phyloP scores from a whole-genome alignment of 371 early-diverging fungal species.

The Coemansia sp. region DNA sequence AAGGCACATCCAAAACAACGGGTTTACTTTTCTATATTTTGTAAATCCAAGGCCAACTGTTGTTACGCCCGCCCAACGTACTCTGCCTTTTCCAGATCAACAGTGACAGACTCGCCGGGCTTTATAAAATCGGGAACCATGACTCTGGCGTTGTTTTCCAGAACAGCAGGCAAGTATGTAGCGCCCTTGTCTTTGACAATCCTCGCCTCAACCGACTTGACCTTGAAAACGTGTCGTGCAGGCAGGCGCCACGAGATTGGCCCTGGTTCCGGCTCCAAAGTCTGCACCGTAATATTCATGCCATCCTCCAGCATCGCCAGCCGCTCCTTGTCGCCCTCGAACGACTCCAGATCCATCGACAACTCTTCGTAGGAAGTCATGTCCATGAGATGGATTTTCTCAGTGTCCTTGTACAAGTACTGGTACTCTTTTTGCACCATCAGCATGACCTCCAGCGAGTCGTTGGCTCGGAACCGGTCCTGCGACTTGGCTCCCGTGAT shows the following conservation, averaged over 20 bases:
- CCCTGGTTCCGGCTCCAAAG: constrained; percentile 55
- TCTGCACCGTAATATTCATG: constrained; percentile 57
- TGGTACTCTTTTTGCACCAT: constrained; percentile 67
- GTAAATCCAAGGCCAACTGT: too few relatives aligned
- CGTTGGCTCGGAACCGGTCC: constrained; percentile 44
- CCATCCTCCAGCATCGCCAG: constrained; percentile 56
- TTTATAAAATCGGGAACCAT: constrained; percentile 82
- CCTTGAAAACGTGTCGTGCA: constrained; percentile 53
- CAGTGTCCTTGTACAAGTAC: constrained; percentile 68
- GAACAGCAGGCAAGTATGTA: constrained; percentile 66
- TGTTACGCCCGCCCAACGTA: constrained; percentile 54
- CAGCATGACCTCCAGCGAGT: constrained; percentile 57
- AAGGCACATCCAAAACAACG: background rate
- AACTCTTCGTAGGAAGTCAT: constrained; percentile 73
- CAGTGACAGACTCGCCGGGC: constrained; percentile 70
- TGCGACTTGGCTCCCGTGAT: constrained; percentile 43
- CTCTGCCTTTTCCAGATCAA: constrained; percentile 65
- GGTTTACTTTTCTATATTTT: background rate
- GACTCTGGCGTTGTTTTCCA: constrained; percentile 69
- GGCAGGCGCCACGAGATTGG: constrained; percentile 63
- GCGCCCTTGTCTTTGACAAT: constrained; percentile 74
- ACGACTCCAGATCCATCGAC: constrained; percentile 55
- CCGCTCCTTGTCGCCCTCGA: constrained; percentile 61
- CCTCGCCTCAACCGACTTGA: constrained; percentile 51
- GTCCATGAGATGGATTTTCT: constrained; percentile 66